Base-by-base conservation (phyloP, 306 rosid species). In the Boehmeria nivea region DNA sequence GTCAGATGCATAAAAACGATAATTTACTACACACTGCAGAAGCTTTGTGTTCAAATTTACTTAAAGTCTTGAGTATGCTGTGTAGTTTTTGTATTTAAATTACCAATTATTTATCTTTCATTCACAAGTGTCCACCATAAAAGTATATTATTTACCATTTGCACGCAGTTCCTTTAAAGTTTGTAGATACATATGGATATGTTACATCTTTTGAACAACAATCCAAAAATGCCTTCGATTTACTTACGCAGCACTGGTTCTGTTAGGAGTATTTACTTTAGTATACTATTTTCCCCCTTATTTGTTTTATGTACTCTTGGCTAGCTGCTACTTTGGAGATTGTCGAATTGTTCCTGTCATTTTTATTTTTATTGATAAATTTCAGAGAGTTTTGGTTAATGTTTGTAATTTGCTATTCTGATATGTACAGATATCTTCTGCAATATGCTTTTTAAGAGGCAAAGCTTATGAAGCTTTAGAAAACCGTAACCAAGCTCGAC, bases 401-500 rank as follows among this genome's bases (percentile, higher is more conserved):
- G 42, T 24, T 49, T 24, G 8, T 51, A 52, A 42, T 42, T 42
- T 46, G 14, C 22, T n/a, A 6, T 12, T 22, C 55, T 72, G 56
- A 40, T 57, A 19, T 69, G 63, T 23, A 80, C 82, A 87, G 96
- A 85, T 83, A 82, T 79, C 89, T 49, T 86, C 99, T 65, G 96
- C 99, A 49, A 85, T 85, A 77, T 91, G 95, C 68, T 91, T 91
- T 76, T 66, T 91, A 57, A 73, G 96, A 61, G 96, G 95, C 20
- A 91, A 83, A 74, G 99, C 96, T 27, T 81, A 76, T 60, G 99
- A 85, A 77, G 99, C 99, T 62, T 61, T 83, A 39, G 96, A 87
- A 72, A 87, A 87, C 66, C 96, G 96, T 65, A 76, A 83, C 24
- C 99, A 81, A 75, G 95, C 99, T 49, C 86, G 94, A 55, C 73